Evolutionary conservation across 2,329 filamentous ascomycete genomes (phyloP).

Genomic region (Apiospora hydei): DNA sequence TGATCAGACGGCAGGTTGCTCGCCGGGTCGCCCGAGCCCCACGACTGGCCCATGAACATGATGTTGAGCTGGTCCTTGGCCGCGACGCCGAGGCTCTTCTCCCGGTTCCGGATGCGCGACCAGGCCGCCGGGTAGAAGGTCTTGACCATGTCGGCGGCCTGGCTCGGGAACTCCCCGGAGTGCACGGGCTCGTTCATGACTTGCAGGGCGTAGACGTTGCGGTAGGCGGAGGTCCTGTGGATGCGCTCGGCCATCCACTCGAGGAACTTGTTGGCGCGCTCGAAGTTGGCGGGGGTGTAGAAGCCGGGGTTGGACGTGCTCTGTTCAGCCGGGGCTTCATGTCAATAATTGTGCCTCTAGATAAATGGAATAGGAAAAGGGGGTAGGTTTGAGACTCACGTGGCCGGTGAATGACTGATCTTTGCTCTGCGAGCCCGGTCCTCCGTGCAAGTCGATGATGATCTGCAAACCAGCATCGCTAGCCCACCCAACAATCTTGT

Average conservation of each 20-base stretch:
- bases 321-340: background rate
- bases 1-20: conserved; percentile 45
- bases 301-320: conserved; percentile 48
- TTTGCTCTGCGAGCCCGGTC: conserved; percentile 51
- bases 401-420: conserved; percentile 53
- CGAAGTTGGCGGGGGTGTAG: conserved; percentile 57
- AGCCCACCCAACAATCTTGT: conserved; percentile 53
- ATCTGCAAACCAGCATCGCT: conserved; percentile 54
- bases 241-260: conserved; percentile 56
- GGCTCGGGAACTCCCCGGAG: conserved; percentile 34
- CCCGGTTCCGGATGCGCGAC: conserved; percentile 52
- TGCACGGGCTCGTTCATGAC: conserved; percentile 58
- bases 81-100: conserved; percentile 47
- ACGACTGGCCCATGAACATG: conserved; percentile 47
- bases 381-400: background rate
- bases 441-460: conserved; percentile 58
- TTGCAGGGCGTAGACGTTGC: conserved; percentile 58
- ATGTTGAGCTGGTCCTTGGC: conserved; percentile 54
- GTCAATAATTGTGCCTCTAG: background rate
- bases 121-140: conserved; percentile 55
- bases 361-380: background rate
- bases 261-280: conserved; percentile 56
- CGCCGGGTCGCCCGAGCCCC: conserved; percentile 58
- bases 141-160: conserved; percentile 44
- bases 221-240: conserved; percentile 51